Conservation (phyloP, 495 filamentous ascomycete genomes). For the Tetracladium marchalianum region DNA sequence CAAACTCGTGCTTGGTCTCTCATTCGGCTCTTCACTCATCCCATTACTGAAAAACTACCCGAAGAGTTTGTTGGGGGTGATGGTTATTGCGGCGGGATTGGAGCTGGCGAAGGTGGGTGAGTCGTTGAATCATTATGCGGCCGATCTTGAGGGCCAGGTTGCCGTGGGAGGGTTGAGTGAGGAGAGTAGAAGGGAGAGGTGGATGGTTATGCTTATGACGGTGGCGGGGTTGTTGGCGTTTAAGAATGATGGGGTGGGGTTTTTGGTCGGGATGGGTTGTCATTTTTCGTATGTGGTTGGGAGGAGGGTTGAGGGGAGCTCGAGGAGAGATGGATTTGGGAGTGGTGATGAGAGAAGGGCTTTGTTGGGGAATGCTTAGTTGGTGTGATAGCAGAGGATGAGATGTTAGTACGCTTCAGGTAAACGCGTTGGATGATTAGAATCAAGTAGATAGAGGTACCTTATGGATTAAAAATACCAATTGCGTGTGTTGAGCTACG, state of each 20-base stretch:
- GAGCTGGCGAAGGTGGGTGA: constrained; percentile 80
- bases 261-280: constrained; percentile 68
- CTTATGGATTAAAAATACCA: too few species aligned
- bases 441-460: too few species aligned
- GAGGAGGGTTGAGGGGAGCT: too few species aligned
- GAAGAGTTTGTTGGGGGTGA: constrained; percentile 62
- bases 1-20: constrained; percentile 66
- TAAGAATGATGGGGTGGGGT: constrained; percentile 80
- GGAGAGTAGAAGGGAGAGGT: constrained; percentile 56
- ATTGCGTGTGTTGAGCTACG: too few species aligned
- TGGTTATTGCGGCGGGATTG: constrained; percentile 81
- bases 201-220: constrained; percentile 83
- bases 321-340: too few species aligned
- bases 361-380: too few species aligned
- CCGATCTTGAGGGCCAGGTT: constrained; percentile 34
- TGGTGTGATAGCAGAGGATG: too few species aligned
- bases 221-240: constrained; percentile 63
- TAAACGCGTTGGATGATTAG: too few species aligned
- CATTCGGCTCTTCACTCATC: constrained; percentile 61
- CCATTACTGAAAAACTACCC: constrained; percentile 63
- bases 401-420: too few species aligned
- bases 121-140: constrained; percentile 62
- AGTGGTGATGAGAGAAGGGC: too few species aligned
- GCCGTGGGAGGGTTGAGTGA: constrained; percentile 23
- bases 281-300: constrained; percentile 37